Evolutionary conservation across 1,284 basidiomycete species (phyloP).

Genomic region (Trichosporon sp.): DNA sequence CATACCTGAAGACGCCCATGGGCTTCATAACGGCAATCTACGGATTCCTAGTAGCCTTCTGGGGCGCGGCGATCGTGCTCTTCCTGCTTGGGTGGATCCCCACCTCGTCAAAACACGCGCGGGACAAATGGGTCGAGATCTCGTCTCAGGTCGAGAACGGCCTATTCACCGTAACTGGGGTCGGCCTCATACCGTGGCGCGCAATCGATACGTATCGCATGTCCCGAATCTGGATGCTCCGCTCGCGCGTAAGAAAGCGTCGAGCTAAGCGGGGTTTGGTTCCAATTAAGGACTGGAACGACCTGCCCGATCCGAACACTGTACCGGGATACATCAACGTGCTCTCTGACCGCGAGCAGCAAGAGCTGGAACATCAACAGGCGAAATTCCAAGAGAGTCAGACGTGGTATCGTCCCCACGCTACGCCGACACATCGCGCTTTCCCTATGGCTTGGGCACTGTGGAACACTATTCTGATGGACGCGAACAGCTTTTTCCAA

Average conservation of each 20-base stretch:
- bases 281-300: conserved; percentile 63
- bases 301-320: conserved; percentile 67
- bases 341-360: conserved; percentile 64
- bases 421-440: conserved; percentile 75
- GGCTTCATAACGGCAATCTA: conserved; percentile 70
- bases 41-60: conserved; percentile 70
- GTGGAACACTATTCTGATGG: conserved; percentile 55
- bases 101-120: conserved; percentile 30
- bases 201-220: conserved; percentile 72
- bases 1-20: conserved; percentile 68
- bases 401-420: conserved; percentile 83
- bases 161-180: conserved; percentile 69
- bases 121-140: conserved; percentile 56
- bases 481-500: conserved; percentile 76
- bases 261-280: conserved; percentile 60
- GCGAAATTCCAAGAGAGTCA: conserved; percentile 49
- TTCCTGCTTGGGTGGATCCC: conserved; percentile 55
- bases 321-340: conserved; percentile 64
- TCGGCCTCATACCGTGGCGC: conserved; percentile 62
- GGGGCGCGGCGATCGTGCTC: conserved; percentile 77
- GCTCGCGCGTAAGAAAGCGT: conserved; percentile 56
- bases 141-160: conserved; percentile 68
- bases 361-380: conserved; percentile 58
- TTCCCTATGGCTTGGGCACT: conserved; percentile 65
- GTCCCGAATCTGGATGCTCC: conserved; percentile 66